Percentiles rank a stretch among this genome's conserved stretches.
These are phyloP conservation scores for Pichia kudriavzevii DNA, from an alignment of 1,139 yeast genomes.

Conservation along the genomic window DNA sequence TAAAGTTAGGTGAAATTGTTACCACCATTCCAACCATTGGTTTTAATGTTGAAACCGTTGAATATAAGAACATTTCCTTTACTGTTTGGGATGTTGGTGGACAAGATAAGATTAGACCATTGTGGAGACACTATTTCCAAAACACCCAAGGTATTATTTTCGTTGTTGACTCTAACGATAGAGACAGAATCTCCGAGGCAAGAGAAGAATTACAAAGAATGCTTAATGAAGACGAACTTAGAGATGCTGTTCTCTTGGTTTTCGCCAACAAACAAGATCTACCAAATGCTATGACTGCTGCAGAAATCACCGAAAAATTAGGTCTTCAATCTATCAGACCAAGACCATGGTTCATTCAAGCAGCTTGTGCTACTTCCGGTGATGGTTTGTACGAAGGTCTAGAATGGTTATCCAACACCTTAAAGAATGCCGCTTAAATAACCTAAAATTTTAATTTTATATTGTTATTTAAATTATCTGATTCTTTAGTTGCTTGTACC, in stretches of 20 bases:
- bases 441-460: too few relatives aligned
- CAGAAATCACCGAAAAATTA: constrained; percentile 78
- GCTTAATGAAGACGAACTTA: constrained; percentile 89
- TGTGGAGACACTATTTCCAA: constrained; percentile 94
- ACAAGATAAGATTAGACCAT: constrained; percentile 91
- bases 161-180: constrained; percentile 88
- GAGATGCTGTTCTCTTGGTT: constrained; percentile 82
- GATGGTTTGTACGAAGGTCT: constrained; percentile 87
- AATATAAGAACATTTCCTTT: constrained; percentile 88
- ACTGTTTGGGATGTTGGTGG: constrained; percentile 98
- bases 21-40: constrained; percentile 93
- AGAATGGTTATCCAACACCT: constrained; percentile 83
- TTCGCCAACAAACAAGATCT: constrained; percentile 92
- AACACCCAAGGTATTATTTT: constrained; percentile 91
- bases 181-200: constrained; percentile 90
- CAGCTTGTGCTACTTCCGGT: constrained; percentile 86
- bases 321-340: constrained; percentile 80
- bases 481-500: too few relatives aligned
- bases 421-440: constrained; percentile 45
- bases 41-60: constrained; percentile 90
- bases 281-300: constrained; percentile 88
- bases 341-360: constrained; percentile 86
- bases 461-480: not conserved
- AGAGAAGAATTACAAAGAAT: constrained; percentile 91
- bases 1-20: constrained; percentile 87